Percentiles rank a stretch among this genome's conserved stretches.
Evolutionary conservation across 345 rosid genomes (phyloP).

Genomic region (Salix brachista): DNA sequence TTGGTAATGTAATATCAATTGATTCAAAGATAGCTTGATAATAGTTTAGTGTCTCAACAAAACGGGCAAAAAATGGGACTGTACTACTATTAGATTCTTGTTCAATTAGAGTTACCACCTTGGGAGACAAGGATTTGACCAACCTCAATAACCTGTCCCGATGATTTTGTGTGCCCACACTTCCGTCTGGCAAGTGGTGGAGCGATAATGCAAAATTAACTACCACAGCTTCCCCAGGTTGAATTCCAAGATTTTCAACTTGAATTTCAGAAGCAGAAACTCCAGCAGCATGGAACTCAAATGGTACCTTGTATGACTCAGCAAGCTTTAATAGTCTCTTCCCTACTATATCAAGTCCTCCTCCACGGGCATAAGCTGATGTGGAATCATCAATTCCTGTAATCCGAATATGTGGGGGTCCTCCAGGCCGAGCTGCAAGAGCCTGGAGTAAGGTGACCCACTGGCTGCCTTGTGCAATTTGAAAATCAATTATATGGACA

Average conservation of each 20-base stretch:
- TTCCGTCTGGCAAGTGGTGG: conserved; percentile 95
- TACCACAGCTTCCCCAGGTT: conserved; percentile 70
- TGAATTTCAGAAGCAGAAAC: conserved; percentile 59
- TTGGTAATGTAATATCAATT: conserved; percentile 59
- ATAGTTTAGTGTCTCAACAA: conserved; percentile 63
- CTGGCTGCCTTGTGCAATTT: conserved; percentile 75
- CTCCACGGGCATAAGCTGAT: conserved; percentile 81
- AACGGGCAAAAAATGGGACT: conserved; percentile 75
- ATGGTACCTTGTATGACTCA: conserved; percentile 66
- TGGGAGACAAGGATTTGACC: conserved; percentile 69
- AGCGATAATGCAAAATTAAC: conserved; percentile 75
- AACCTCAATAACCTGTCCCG: conserved; percentile 79
- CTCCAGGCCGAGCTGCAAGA: conserved; percentile 78
- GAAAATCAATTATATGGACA: conserved; percentile 87
- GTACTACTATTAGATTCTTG: conserved; percentile 88
- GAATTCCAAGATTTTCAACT: conserved; percentile 56
- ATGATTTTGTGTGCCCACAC: conserved; percentile 76
- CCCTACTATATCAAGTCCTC: conserved; percentile 78
- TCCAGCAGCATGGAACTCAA: conserved; percentile 63
- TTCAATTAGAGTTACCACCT: conserved; percentile 82
- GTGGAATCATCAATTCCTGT: conserved; percentile 85
- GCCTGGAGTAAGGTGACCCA: conserved; percentile 95
- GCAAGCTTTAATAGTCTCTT: conserved; percentile 69
- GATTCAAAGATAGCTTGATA: conserved; percentile 76
- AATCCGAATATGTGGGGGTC: conserved; percentile 70